A percentile compares a stretch with the other conserved stretches of the same genome.
These are phyloP conservation scores for Peniophora sp. DNA, from an alignment of 1,284 basidiomycete species.

Conservation along the genomic window DNA sequence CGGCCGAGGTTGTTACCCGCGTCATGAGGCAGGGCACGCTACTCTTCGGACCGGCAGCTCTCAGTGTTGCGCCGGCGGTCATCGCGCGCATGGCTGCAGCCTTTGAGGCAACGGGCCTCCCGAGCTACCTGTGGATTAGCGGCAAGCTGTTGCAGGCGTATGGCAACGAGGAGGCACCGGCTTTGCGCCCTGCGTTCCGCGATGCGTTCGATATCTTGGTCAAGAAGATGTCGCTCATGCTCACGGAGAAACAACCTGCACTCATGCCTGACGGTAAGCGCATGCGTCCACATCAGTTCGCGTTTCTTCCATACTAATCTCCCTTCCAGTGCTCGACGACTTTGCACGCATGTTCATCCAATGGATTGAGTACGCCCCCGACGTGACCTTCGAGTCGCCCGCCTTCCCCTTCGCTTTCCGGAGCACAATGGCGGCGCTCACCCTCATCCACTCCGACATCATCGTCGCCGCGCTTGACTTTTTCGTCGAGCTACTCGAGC, in stretches of 20 bases:
- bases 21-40: constrained; percentile 79
- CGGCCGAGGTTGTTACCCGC: constrained; percentile 84
- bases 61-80: constrained; percentile 65
- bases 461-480: constrained; percentile 79
- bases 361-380: constrained; percentile 62
- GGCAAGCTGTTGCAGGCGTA: constrained; percentile 77
- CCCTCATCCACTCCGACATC: constrained; percentile 74
- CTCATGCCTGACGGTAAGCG: constrained; percentile 77
- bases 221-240: constrained; percentile 54
- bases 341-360: constrained; percentile 81
- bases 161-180: constrained; percentile 50
- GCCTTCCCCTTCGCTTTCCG: constrained; percentile 73
- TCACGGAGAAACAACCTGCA: constrained; percentile 59
- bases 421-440: constrained; percentile 69
- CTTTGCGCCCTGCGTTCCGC: constrained; percentile 48
- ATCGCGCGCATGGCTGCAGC: constrained; percentile 68
- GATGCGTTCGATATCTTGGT: constrained; percentile 74
- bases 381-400: constrained; percentile 71
- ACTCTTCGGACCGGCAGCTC: constrained; percentile 70
- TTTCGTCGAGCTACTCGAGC: constrained; percentile 66
- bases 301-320: constrained; percentile 2
- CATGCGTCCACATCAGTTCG: neutral
- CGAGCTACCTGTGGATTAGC: constrained; percentile 92
- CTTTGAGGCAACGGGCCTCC: constrained; percentile 79
- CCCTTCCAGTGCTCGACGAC: constrained; percentile 81